Evolutionary conservation across 345 rosid genomes (phyloP).

Genomic region (Linum trigynum): DNA sequence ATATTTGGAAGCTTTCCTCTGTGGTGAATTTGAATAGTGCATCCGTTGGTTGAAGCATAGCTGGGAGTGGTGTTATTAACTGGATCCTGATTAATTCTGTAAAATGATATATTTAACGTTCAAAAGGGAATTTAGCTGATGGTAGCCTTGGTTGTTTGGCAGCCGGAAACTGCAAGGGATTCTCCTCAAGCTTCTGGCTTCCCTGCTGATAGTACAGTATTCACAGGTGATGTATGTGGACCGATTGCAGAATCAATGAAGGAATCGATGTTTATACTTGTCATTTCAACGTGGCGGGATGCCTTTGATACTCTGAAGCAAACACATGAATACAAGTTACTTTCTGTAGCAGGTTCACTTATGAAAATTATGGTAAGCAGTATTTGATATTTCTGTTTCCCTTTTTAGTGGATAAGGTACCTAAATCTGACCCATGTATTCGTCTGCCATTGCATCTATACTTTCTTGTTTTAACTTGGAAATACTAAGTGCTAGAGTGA

Average conservation of each 20-base stretch:
- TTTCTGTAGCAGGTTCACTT: conserved; percentile 73
- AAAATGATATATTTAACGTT: too few relatives aligned
- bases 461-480: too few relatives aligned
- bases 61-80: not conserved
- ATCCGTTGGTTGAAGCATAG: not conserved
- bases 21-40: not conserved
- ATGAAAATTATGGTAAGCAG: conserved; percentile 66
- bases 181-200: conserved; percentile 26
- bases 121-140: conserved; percentile 4
- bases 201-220: conserved; percentile 33
- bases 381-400: not conserved
- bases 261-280: conserved; percentile 76
- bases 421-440: not conserved
- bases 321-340: conserved; percentile 64
- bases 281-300: conserved; percentile 72
- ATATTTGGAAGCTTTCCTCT: too few relatives aligned
- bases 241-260: conserved; percentile 88
- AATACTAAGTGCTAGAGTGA: too few relatives aligned
- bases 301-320: conserved; percentile 82
- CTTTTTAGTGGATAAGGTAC: not conserved
- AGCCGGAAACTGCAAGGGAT: conserved; percentile 37
- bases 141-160: conserved; percentile 15
- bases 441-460: too few relatives aligned
- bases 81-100: too few relatives aligned
- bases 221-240: conserved; percentile 72